Evolutionary conservation across 1,284 basidiomycete genomes (phyloP).

Genomic region (Ustilago vetiveriae): DNA sequence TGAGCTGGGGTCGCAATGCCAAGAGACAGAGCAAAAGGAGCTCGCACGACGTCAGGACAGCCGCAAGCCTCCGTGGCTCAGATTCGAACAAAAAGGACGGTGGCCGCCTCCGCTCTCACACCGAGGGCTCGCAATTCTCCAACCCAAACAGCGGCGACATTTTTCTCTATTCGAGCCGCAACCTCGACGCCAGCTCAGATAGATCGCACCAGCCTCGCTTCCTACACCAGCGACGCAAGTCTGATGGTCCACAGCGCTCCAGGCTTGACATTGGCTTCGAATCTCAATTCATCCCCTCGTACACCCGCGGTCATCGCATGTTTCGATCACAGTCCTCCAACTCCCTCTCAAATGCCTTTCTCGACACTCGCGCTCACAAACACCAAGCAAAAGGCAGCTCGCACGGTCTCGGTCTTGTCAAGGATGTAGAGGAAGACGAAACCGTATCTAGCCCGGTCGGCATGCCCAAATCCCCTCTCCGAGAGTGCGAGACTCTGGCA

Average conservation of each 20-base stretch:
- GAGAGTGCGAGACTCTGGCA: conserved; percentile 18
- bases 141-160: conserved; percentile 37
- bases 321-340: conserved; percentile 37
- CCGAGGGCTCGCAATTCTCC: conserved; percentile 29
- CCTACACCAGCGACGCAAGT: conserved; percentile 42
- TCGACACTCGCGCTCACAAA: conserved; percentile 16
- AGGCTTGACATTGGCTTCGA: conserved; percentile 8
- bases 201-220: conserved; percentile 15
- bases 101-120: conserved; percentile 30
- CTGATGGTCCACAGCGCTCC: conserved; percentile 34
- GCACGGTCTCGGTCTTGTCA: conserved; percentile 34
- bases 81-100: conserved; percentile 12
- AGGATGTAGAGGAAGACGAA: conserved; percentile 26
- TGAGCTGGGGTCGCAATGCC: conserved; percentile 40
- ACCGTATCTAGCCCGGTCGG: neutral
- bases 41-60: conserved; percentile 29
- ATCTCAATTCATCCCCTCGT: conserved; percentile 1
- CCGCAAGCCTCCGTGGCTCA: conserved; percentile 9
- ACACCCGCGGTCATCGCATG: conserved; percentile 22
- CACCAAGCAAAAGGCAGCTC: conserved; percentile 28
- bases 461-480: conserved; percentile 21
- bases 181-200: conserved; percentile 17
- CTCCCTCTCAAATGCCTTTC: conserved; percentile 29
- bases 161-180: conserved; percentile 40
- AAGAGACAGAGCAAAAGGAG: conserved; percentile 36